Evolutionary conservation across 169 alveolate genomes (phyloP).

Genomic region (Plasmodium coatneyi): DNA sequence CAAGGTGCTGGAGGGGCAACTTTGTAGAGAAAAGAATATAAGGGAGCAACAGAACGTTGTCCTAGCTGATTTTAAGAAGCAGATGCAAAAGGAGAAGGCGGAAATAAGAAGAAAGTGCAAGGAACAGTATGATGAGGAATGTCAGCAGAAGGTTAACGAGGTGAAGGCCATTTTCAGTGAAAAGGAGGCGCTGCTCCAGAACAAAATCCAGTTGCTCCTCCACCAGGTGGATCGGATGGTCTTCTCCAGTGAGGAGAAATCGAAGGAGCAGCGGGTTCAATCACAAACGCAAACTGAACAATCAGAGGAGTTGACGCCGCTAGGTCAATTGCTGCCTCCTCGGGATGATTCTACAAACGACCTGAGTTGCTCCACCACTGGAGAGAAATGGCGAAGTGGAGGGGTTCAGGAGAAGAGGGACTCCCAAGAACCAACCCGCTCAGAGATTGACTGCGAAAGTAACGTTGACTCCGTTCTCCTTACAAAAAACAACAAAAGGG

Average conservation of each 20-base stretch:
- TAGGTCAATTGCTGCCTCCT: neutral
- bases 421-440: neutral
- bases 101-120: slow-evolving; percentile 40
- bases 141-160: slow-evolving; percentile 32
- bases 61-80: slow-evolving; percentile 19
- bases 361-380: neutral
- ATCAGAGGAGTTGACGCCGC: neutral
- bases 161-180: slow-evolving; percentile 15
- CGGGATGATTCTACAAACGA: neutral
- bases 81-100: slow-evolving; percentile 32
- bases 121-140: slow-evolving; percentile 46
- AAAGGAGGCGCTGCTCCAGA: slow-evolving; percentile 42
- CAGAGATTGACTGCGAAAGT: neutral
- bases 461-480: neutral
- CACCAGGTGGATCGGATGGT: slow-evolving; percentile 33
- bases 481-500: neutral
- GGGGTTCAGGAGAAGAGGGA: neutral
- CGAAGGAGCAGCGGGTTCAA: neutral
- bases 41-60: slow-evolving; percentile 16
- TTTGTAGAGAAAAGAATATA: slow-evolving; percentile 43
- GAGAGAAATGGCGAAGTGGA: neutral
- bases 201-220: slow-evolving; percentile 18
- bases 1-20: slow-evolving; percentile 20
- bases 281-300: too few relatives aligned
- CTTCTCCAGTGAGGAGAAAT: slow-evolving; percentile 44